Base-by-base conservation (phyloP, 768 basidiomycete genomes). In the Suillus bovinus region DNA sequence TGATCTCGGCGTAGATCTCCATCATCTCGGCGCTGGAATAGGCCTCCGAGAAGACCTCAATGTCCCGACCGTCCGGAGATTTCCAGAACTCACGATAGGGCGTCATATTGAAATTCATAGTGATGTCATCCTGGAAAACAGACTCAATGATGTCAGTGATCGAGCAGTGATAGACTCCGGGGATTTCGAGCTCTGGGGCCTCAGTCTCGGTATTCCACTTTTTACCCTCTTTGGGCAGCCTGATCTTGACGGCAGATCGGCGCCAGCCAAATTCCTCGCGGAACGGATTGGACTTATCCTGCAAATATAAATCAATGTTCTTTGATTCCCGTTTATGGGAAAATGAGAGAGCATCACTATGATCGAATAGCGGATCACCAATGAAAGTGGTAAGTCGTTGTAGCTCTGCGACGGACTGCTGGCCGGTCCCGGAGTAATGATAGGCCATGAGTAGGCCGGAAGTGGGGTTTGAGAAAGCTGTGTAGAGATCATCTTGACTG, bases 361-460 rank as follows among this genome's bases (percentile, higher is more conserved):
- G 8, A 5, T 70, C 54, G 59, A 78, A 77, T 14, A 63, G 62
- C 5, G 54, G 47, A 22, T 68, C 66, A 0, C 55, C 24, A 10
- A 77, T 52, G 11, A 72, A 75, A 1, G 65, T 63, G 7, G 73
- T 71, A 0, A 80, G 68, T 0, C 59, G 60, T 14, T 77, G 59
- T 0, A 74, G 36, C 27, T 77, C 75, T 0, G 14, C 34, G 3
- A 61, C 44, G 0, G 77, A 73, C 59, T 77, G 78, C 2, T 0
- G 68, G 64, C 47, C 8, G 17, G 39, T 41, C 7, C 39, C 20
- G 2, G 39, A 41, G 17, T 41, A 41, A 4, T 41, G 39, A 4
- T 41, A 41, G 17, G 39, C 39, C 39, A 41, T 41, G 3, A 41
- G 20, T 2, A 41, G 39, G 39, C 69, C 73, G 1, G 64, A 59